Percentiles rank a stretch among this genome's conserved stretches.
Conservation (phyloP, 345 rosid genomes). For the Citrus unshiu region DNA sequence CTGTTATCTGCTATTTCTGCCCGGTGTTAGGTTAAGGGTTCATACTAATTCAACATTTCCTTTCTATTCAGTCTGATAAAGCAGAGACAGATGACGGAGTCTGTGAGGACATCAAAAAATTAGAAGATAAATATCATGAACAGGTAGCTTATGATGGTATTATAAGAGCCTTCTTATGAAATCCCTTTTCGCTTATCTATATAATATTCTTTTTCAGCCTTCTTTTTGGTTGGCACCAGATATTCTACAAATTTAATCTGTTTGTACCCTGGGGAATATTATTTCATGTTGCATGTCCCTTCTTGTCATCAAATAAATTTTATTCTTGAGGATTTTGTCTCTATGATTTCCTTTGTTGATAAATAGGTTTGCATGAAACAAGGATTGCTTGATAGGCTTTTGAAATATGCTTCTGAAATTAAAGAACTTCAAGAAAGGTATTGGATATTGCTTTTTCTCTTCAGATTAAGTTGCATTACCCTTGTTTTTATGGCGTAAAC, state of each 20-base stretch:
- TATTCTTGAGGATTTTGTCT: not conserved
- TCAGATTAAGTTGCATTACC: conserved; percentile 10
- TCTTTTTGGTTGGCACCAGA: not conserved
- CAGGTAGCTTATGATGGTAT: conserved; percentile 55
- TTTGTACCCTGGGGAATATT: conserved; percentile 1
- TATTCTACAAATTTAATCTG: conserved; percentile 5
- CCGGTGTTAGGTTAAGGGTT: not conserved
- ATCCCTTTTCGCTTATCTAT: not conserved
- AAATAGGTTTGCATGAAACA: conserved; percentile 71
- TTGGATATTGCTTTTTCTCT: conserved; percentile 19
- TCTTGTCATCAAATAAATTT: not conserved
- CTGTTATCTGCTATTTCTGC: conserved; percentile 7
- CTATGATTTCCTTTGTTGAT: conserved; percentile 13
- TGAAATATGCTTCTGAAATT: conserved; percentile 55
- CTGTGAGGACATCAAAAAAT: conserved; percentile 45
- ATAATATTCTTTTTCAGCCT: not conserved
- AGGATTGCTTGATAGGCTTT: conserved; percentile 51
- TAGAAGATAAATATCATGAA: conserved; percentile 56
- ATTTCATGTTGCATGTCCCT: conserved; percentile 12
- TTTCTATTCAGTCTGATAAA: conserved; percentile 47
- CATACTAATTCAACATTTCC: conserved; percentile 11
- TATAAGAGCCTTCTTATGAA: not conserved
- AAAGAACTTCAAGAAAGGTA: conserved; percentile 79
- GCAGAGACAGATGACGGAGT: conserved; percentile 57
- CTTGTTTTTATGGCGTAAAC: not conserved